Evolutionary conservation across 345 rosid species (phyloP), one percentile per base, ranked within the genome.

Genomic region (Linum lewisii): DNA sequence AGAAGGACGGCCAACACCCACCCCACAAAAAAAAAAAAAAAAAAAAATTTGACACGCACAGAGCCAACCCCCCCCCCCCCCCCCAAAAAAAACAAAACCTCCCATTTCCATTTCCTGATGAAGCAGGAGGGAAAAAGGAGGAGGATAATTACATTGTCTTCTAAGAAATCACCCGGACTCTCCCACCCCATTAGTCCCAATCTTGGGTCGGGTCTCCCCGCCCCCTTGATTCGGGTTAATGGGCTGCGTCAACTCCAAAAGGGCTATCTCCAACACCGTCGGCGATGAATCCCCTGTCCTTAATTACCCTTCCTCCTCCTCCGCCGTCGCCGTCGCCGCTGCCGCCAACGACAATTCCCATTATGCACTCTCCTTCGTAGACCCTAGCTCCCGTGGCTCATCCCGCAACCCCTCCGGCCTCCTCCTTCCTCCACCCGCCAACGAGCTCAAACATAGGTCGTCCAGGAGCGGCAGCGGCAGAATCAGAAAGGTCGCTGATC

Each of bases 201-300:
- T 72, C 76, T 21, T 70, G 85, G 85, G 84, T 75, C 69, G 63
- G 60, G 6, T 75, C 81, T n/a, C 75, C 76, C 63, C 77, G 72
- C 59, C 56, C 56, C 68, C 69, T 59, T 75, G 77, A 44, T 61
- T 71, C 55, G 63, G 67, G 70, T 69, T 22, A 77, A 87, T 87
- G 95, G 90, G 95, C 69, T 87, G 95, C 82, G 73, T 81, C 20
- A 65, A 37, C 80, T 87, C 95, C 70, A 87, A 87, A 63, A 63
- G 69, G 52, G 74, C 59, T 4, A 44, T 61, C 18, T 42, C 47
- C 47, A 7, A 14, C 47, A 16, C 60, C 74, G 15, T 21, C 62
- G 50, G 75, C 64, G 60, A 61, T 54, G 75, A 72, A 66, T 72
- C 87, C 72, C 84, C 79, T 36, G 78, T 47, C 71, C 42, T 50